These are phyloP conservation scores for Oryza rufipogon DNA, from an alignment of 176 grass and related monocot species.

Conservation along the genomic window DNA sequence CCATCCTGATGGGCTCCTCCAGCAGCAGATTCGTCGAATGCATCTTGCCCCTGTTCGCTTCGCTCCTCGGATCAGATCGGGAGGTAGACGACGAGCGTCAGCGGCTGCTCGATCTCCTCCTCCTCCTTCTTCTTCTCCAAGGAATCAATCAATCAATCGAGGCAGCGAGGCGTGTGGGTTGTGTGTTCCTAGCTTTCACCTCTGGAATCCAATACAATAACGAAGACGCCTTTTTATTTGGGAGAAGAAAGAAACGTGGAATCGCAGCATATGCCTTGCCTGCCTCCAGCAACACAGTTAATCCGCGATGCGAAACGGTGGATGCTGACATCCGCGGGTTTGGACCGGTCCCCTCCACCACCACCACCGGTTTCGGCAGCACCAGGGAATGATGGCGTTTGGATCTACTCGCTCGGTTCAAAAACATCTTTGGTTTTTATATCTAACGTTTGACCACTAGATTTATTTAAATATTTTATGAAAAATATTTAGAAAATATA, in stretches of 20 bases:
- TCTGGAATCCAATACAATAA: background rate
- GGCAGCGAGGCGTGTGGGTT: background rate
- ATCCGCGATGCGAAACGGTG: no score
- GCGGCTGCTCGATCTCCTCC: background rate
- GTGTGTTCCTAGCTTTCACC: background rate
- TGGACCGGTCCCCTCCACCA: no score
- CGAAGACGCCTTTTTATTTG: background rate
- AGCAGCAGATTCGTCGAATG: slow-evolving; percentile 90
- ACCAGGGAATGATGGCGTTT: no score
- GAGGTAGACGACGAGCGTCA: background rate
- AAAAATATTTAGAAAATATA: no score
- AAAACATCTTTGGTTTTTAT: no score
- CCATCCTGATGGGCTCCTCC: slow-evolving; percentile 98
- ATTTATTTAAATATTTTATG: no score
- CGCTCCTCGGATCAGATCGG: slow-evolving; percentile 30
- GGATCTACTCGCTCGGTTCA: no score
- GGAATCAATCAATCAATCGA: background rate
- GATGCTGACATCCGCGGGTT: no score
- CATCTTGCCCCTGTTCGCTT: slow-evolving; percentile 42
- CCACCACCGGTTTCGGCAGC: no score
- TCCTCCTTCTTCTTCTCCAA: slow-evolving; percentile 38
- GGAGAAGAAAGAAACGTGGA: background rate
- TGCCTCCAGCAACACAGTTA: no score
- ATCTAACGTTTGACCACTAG: no score
- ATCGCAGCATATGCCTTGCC: background rate